These are phyloP conservation scores for Boechera stricta DNA, from an alignment of 345 rosid species.

Conservation along the genomic window DNA sequence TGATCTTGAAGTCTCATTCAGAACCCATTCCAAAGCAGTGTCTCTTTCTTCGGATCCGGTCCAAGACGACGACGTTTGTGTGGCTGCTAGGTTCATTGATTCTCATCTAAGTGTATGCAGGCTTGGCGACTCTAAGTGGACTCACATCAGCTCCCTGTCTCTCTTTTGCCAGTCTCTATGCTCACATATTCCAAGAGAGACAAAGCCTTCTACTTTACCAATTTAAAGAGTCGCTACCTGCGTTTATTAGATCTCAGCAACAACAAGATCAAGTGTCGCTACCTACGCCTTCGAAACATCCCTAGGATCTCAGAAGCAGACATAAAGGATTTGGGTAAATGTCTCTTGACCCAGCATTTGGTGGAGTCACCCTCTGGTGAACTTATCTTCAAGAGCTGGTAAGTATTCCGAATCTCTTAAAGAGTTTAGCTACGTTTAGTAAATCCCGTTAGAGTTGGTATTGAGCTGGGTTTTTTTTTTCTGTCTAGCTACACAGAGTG, in stretches of 20 bases:
- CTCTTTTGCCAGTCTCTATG: constrained; percentile 19
- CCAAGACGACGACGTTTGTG: neutral
- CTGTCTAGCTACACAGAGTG: neutral
- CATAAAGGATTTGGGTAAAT: constrained; percentile 10
- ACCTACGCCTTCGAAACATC: neutral
- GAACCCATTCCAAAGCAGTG: too few relatives aligned
- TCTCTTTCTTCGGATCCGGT: neutral
- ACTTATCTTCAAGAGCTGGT: constrained; percentile 29
- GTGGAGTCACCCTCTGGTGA: constrained; percentile 31
- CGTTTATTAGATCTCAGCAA: neutral
- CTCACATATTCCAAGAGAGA: constrained; percentile 28
- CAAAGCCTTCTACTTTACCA: constrained; percentile 16
- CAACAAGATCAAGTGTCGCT: neutral
- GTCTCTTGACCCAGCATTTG: constrained; percentile 17
- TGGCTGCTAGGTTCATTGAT: constrained; percentile 27
- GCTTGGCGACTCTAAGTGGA: constrained; percentile 9
- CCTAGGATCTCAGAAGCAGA: constrained; percentile 4
- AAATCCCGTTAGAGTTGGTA: neutral
- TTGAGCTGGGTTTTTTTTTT: neutral
- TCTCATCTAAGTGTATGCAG: neutral
- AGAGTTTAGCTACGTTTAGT: neutral
- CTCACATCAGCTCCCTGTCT: constrained; percentile 4
- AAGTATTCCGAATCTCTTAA: neutral
- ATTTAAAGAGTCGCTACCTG: neutral
- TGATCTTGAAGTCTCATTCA: too few relatives aligned